A percentile compares a stretch with the other conserved stretches of the same genome.
phyloP scores from a whole-genome alignment of 2,329 filamentous ascomycete genomes.

The Monilinia polystroma region DNA sequence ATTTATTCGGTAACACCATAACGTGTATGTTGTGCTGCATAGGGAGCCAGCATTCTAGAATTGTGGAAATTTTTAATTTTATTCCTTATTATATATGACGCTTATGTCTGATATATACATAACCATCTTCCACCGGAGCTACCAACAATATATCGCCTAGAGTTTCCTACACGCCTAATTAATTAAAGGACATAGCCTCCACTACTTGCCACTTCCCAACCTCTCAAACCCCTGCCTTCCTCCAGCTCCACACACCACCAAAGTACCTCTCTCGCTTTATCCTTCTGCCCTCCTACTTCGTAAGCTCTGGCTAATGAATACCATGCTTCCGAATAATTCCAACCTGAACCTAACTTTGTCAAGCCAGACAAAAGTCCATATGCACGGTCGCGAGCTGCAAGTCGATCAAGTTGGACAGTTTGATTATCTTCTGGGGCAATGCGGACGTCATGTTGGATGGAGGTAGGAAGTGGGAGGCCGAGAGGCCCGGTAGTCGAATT shows the following conservation, averaged over 20 bases:
- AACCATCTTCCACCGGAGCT: background rate
- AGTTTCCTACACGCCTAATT: background rate
- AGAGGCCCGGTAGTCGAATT: constrained; percentile 32
- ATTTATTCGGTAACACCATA: too few relatives aligned
- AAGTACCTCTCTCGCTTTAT: constrained; percentile 86
- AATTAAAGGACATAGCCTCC: constrained; percentile 44
- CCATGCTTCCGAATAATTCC: constrained; percentile 95
- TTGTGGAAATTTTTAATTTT: background rate
- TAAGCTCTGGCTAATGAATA: constrained; percentile 82
- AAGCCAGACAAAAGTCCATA: constrained; percentile 78
- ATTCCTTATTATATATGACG: background rate
- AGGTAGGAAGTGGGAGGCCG: constrained; percentile 35
- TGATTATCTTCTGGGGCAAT: constrained; percentile 22
- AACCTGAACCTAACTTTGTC: constrained; percentile 81
- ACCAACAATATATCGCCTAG: background rate
- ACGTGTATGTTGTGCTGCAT: too few relatives aligned
- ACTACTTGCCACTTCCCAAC: constrained; percentile 71
- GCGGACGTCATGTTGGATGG: constrained; percentile 16
- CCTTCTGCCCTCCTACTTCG: constrained; percentile 79
- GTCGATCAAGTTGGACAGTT: constrained; percentile 55
- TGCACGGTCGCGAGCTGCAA: constrained; percentile 88
- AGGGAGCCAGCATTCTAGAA: background rate
- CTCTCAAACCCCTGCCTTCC: constrained; percentile 74
- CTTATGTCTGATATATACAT: constrained; percentile 5
- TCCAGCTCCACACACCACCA: constrained; percentile 99